Conservation (phyloP, 1,139 yeast genomes). For the Protomyces inundatus region DNA sequence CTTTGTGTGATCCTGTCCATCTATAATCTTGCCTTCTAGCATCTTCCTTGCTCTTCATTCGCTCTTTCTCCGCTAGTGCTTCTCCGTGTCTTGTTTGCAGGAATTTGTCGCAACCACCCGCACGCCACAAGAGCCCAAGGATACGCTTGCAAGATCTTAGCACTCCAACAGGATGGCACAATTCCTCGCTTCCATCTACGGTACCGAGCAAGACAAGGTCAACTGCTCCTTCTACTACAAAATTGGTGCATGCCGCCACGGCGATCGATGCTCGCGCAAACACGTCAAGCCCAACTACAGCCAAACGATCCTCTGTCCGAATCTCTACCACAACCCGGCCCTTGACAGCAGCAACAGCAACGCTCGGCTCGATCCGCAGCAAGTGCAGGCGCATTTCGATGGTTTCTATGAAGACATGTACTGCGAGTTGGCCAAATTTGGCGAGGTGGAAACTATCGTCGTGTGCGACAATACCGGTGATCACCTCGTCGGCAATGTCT, state of each 20-base stretch:
- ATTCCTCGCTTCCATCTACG: conserved; percentile 41
- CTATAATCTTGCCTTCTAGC: too few species aligned
- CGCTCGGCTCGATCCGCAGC: conserved; percentile 38
- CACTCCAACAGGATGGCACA: conserved; percentile 36
- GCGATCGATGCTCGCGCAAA: conserved; percentile 75
- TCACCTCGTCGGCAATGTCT: conserved; percentile 80
- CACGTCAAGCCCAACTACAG: conserved; percentile 70
- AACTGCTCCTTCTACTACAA: conserved; percentile 60
- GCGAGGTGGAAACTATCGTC: conserved; percentile 59
- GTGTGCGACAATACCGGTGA: conserved; percentile 81
- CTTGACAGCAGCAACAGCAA: conserved; percentile 32
- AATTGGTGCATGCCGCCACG: conserved; percentile 93
- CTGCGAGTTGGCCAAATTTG: conserved; percentile 55
- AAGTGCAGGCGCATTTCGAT: conserved; percentile 53
- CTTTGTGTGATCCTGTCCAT: too few species aligned
- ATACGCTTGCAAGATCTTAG: too few species aligned
- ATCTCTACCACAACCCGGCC: conserved; percentile 64
- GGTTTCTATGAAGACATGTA: conserved; percentile 70
- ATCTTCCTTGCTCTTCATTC: too few species aligned
- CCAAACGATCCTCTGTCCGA: conserved; percentile 60
- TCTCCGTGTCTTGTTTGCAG: too few species aligned
- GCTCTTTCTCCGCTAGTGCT: too few species aligned
- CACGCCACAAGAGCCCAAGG: too few species aligned
- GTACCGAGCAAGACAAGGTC: conserved; percentile 44
- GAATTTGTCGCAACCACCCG: too few species aligned